These are phyloP conservation scores for Debaryomycetaceae sp. DNA, from an alignment of 1,139 yeast genomes.

Conservation along the genomic window DNA sequence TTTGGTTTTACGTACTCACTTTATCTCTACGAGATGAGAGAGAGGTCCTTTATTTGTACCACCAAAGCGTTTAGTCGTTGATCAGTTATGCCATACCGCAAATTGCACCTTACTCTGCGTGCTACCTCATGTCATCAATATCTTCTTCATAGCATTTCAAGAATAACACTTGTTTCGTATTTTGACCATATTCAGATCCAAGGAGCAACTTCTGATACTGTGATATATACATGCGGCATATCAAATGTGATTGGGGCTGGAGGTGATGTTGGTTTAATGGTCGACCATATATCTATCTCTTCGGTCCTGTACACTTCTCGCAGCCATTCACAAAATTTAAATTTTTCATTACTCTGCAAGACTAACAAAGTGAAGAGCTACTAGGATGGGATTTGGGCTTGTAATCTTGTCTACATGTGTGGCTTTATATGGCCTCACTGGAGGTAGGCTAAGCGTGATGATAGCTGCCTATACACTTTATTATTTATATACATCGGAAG, in stretches of 20 bases:
- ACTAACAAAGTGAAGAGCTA: background rate
- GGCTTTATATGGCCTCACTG: constrained; percentile 17
- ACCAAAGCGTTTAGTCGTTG: background rate
- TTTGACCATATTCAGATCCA: no score
- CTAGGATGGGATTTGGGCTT: constrained; percentile 8
- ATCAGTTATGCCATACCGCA: background rate
- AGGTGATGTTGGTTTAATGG: background rate
- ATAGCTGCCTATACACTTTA: constrained; percentile 12
- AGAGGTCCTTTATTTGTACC: background rate
- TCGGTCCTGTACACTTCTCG: constrained; percentile 5
- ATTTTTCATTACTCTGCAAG: constrained; percentile 1
- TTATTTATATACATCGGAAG: constrained; percentile 1
- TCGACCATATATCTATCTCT: background rate
- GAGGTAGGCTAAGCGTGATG: constrained; percentile 23
- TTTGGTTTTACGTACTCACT: no score
- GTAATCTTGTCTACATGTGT: constrained; percentile 17
- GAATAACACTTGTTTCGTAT: no score
- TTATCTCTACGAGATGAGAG: no score
- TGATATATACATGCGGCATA: no score
- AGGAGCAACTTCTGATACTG: no score
- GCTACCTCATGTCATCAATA: no score
- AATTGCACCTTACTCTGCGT: background rate
- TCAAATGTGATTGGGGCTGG: no score
- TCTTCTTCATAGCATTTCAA: no score
- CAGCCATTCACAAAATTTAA: constrained; percentile 5